These are phyloP conservation scores for Microthlaspi erraticum DNA, from an alignment of 345 rosid genomes.

Conservation along the genomic window DNA sequence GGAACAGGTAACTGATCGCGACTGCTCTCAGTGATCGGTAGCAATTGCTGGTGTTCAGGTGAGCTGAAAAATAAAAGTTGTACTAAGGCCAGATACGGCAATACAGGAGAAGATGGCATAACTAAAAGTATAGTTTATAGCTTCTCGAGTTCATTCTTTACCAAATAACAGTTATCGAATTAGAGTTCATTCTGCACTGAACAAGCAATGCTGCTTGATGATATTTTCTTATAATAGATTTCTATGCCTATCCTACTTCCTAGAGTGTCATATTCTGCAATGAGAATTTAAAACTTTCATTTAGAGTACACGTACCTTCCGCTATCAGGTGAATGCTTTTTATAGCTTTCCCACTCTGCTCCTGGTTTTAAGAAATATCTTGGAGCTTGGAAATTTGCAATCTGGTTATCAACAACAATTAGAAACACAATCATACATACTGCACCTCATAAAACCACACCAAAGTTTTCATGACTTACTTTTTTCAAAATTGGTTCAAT, in stretches of 20 bases:
- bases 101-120: conserved; percentile 24
- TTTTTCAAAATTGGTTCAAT: conserved; percentile 74
- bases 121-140: conserved; percentile 22
- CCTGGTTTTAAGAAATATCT: conserved; percentile 76
- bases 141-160: conserved; percentile 16
- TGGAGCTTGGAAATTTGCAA: conserved; percentile 80
- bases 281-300: conserved; percentile 20
- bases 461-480: conserved; percentile 54
- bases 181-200: conserved; percentile 27
- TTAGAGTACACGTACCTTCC: conserved; percentile 62
- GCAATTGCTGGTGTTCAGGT: conserved; percentile 59
- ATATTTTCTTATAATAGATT: conserved; percentile 3
- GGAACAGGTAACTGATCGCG: conserved; percentile 51
- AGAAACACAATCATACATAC: conserved; percentile 39
- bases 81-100: conserved; percentile 26
- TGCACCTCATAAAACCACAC: conserved; percentile 38
- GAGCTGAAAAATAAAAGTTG: conserved; percentile 56
- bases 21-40: conserved; percentile 55
- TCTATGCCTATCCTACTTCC: conserved; percentile 15
- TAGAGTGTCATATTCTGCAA: conserved; percentile 17
- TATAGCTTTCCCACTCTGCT: conserved; percentile 64
- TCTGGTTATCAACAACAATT: conserved; percentile 59
- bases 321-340: conserved; percentile 66
- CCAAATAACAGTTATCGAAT: conserved; percentile 17
- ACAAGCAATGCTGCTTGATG: conserved; percentile 8